Percentiles rank a stretch among this genome's conserved stretches.
Conservation (phyloP, 805 yeast species). For the Ogataea sp. region DNA sequence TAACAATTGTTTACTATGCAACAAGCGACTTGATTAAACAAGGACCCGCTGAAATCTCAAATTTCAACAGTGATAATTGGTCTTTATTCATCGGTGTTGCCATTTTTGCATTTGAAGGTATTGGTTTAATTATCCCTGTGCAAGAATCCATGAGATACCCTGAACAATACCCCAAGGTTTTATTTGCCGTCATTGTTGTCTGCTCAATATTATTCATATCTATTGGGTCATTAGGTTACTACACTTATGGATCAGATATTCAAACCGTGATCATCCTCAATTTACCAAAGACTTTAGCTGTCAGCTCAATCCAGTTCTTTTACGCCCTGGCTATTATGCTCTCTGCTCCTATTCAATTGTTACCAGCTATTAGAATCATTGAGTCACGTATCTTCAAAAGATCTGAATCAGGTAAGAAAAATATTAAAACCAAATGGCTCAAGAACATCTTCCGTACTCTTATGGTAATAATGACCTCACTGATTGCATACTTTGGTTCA, state of each 20-base stretch:
- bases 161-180: conserved; percentile 59
- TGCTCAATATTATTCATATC: conserved; percentile 56
- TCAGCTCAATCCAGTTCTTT: conserved; percentile 58
- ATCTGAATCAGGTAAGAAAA: conserved; percentile 46
- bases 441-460: conserved; percentile 51
- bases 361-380: conserved; percentile 70
- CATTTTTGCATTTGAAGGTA: conserved; percentile 84
- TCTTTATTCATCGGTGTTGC: conserved; percentile 77
- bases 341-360: conserved; percentile 73
- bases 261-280: conserved; percentile 66
- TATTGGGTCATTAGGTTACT: conserved; percentile 61
- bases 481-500: conserved; percentile 61
- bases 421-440: conserved; percentile 49
- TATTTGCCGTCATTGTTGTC: conserved; percentile 51
- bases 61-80: conserved; percentile 51
- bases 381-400: conserved; percentile 54
- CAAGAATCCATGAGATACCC: conserved; percentile 78
- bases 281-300: conserved; percentile 62
- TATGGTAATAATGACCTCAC: conserved; percentile 46
- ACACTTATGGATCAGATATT: conserved; percentile 57
- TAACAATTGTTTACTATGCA: conserved; percentile 54
- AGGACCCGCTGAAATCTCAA: conserved; percentile 41
- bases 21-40: conserved; percentile 33
- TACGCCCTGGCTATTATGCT: conserved; percentile 68
- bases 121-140: conserved; percentile 73